Base-by-base conservation (phyloP, 495 filamentous ascomycete species). In the Ramalina intermedia region DNA sequence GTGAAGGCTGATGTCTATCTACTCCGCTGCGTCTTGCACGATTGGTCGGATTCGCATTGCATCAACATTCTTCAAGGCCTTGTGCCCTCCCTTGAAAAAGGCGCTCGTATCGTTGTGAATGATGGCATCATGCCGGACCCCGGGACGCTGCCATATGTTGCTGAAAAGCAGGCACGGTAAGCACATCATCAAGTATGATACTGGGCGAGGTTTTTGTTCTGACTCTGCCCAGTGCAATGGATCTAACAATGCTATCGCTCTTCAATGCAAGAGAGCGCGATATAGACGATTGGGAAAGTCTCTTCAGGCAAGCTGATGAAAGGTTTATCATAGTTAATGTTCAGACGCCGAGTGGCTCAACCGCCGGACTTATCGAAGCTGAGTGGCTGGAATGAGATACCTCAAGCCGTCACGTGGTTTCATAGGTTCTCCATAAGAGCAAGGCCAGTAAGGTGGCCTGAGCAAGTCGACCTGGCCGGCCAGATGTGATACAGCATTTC, bases 241-340 rank as follows among this genome's bases (percentile, higher is more conserved):
- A 79, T 52, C 56, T 76, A 33, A 69, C 73, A 27, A 78, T 78
- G 74, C 57, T 76, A 45, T 62, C 64, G 2, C 55, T 76, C 35
- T 61, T 76, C 39, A 78, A 79, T 50, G 66, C 75, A 5, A 68
- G 72, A 60, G 75, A 79, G 67, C 63, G 75, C 6, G 67, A 62
- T 6, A 68, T 67, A 51, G 53, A 27, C 4, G 74, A 73, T 46
- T 79, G 74, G 47, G 51, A 56, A 33, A 61, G 55, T 21, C 37
- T 79, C 27, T 79, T 79, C 53, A 48, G 59, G 47, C 55, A 56
- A 13, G 74, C 68, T 4, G 63, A 63, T 27, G 54, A 63, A 3
- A 58, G 68, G 6, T 73, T 68, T 44, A 18, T 11, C 2, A 11
- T 36, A 11, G 37, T 57, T 6, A 4, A n/a, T 4, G 38, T 45